Evolutionary conservation across 2,329 filamentous ascomycete species (phyloP).

Genomic region (Myriosclerotinia duriaeana): DNA sequence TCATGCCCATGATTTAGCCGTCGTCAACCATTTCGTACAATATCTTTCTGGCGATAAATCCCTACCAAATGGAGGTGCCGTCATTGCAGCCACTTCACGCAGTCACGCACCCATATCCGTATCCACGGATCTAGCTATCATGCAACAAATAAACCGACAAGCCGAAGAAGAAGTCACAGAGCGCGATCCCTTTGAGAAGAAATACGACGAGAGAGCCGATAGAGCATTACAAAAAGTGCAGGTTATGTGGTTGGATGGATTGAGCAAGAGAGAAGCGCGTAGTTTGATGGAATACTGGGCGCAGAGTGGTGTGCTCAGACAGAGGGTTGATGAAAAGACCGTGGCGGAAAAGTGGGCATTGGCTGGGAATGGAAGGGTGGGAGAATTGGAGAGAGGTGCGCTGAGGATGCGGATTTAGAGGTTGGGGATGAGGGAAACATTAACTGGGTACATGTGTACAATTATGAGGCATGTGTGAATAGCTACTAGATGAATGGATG

Average conservation of each 20-base stretch:
- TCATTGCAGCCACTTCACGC: slow-evolving; percentile 72
- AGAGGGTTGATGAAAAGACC: slow-evolving; percentile 65
- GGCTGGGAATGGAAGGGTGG: slow-evolving; percentile 76
- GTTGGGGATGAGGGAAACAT: neutral
- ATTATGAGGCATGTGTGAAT: slow-evolving; percentile 1
- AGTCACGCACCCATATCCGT: slow-evolving; percentile 66
- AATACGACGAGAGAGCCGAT: slow-evolving; percentile 58
- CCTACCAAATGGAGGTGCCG: slow-evolving; percentile 71
- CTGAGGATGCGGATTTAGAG: slow-evolving; percentile 43
- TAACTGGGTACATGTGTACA: neutral
- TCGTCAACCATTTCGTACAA: slow-evolving; percentile 73
- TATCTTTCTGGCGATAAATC: slow-evolving; percentile 61
- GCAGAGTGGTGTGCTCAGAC: slow-evolving; percentile 74
- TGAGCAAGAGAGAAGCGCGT: slow-evolving; percentile 72
- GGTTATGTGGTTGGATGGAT: slow-evolving; percentile 60
- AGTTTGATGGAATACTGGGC: slow-evolving; percentile 92
- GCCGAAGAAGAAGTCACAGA: slow-evolving; percentile 42
- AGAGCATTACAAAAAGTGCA: slow-evolving; percentile 51
- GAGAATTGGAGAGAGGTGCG: slow-evolving; percentile 75
- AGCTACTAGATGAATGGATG: neutral
- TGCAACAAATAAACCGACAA: slow-evolving; percentile 52
- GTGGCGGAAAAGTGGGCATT: slow-evolving; percentile 84
- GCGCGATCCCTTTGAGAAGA: slow-evolving; percentile 54
- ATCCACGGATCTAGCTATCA: slow-evolving; percentile 67
- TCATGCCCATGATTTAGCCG: slow-evolving; percentile 79